Base-by-base conservation (phyloP, 2,329 filamentous ascomycete species). In the Xylaria sp. region DNA sequence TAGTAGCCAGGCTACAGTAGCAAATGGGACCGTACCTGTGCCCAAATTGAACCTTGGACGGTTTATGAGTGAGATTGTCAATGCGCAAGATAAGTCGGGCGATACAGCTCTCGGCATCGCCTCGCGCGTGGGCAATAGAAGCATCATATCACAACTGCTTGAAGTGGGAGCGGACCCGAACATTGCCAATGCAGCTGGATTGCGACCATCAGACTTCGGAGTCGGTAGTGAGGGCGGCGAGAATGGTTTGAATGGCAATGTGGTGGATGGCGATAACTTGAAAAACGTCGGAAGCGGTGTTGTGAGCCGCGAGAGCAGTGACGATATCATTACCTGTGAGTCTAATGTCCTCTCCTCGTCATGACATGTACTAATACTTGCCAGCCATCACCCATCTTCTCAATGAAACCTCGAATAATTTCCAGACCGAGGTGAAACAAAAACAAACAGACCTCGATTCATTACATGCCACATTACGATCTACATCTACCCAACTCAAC, bases 61-160 rank as follows among this genome's bases (percentile, higher is more conserved):
- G 44, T 99, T 99, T 81, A 97, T 99, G 88, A 93, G 92, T 58
- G 94, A 98, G 77, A 97, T 99, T 79, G 95, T 99, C 68, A 98
- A 99, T 75, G 92, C 94, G 0, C 92, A 95, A 75, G 96, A 99
- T 80, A 94, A 94, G 75, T 92, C 92, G 40, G 96, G 96, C 0
- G 97, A 99, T 77, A 99, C 96, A 0, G 96, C 96, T 0, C 84
- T 99, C 23, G 97, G 97, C 74, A 91, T 98, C 70, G 96, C 95
- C 1, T 94, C 96, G 1, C 88, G 96, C 69, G 97, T 97, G 73
- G 93, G 94, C 26, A 98, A 97, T 78, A 87, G 92, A 64, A 97
- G 93, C 75, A 97, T 99, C 74, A 97, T 98, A 66, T 95, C 94
- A n/a, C 96, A 99, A 78, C 85, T 99, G 38, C 85, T 98, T 11